phyloP scores from a whole-genome alignment of 2,329 filamentous ascomycete species.

The Pseudogymnoascus sp. region DNA sequence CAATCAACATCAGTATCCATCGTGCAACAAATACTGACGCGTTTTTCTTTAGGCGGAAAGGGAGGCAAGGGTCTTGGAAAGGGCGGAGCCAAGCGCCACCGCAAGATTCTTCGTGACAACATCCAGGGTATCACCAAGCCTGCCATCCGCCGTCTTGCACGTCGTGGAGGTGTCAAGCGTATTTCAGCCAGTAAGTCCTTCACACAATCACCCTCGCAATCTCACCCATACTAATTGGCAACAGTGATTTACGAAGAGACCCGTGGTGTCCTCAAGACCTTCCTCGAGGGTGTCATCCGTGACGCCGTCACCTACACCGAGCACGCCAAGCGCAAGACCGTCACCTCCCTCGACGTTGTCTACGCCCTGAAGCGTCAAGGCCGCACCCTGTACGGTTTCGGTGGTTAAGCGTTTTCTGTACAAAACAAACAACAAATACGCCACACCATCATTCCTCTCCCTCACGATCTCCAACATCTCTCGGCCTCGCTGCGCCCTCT shows the following conservation, averaged over 20 bases:
- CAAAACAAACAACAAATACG: conserved; percentile 7
- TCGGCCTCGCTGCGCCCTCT: neutral
- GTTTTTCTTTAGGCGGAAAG: conserved; percentile 62
- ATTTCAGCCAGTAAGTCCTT: conserved; percentile 74
- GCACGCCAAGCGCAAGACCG: conserved; percentile 72
- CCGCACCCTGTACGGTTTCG: conserved; percentile 60
- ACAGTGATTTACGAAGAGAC: conserved; percentile 76
- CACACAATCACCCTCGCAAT: neutral
- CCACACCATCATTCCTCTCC: conserved; percentile 16
- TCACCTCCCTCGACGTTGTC: conserved; percentile 56
- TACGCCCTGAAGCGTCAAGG: conserved; percentile 57
- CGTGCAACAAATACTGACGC: conserved; percentile 35
- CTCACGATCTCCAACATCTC: conserved; percentile 9
- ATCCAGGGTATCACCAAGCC: conserved; percentile 99
- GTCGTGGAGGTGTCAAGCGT: conserved; percentile 99
- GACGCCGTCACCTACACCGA: conserved; percentile 75
- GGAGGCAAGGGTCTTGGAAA: conserved; percentile 97
- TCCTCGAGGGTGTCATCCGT: conserved; percentile 74
- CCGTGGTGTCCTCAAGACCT: conserved; percentile 73
- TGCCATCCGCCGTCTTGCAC: conserved; percentile 94
- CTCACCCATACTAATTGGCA: conserved; percentile 14
- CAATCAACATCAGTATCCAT: conserved; percentile 13
- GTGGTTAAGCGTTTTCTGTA: conserved; percentile 40
- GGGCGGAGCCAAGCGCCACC: conserved; percentile 96
- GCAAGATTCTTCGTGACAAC: conserved; percentile 99